phyloP scores from a whole-genome alignment of 2,329 filamentous ascomycete species.

The Ophiocordyceps sinensis region DNA sequence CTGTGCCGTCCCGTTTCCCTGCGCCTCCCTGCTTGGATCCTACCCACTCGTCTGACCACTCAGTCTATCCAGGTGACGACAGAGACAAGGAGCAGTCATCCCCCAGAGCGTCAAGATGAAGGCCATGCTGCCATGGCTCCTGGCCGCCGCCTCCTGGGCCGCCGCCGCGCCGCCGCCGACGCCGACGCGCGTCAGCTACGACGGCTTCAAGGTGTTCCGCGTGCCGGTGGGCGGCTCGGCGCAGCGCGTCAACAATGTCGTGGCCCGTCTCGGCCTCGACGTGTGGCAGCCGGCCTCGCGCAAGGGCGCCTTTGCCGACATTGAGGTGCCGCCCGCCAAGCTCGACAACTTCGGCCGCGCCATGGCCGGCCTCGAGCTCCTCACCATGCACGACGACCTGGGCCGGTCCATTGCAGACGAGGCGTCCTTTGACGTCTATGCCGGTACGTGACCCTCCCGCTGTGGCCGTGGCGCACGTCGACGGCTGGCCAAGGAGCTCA shows the following conservation, averaged over 20 bases:
- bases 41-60: no score
- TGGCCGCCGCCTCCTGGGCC: constrained; percentile 6
- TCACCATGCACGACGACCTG: constrained; percentile 24
- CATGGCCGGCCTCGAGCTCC: constrained; percentile 14
- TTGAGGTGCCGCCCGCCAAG: constrained; percentile 23
- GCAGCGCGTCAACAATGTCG: constrained; percentile 16
- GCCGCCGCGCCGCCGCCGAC: constrained; percentile 1
- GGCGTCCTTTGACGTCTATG: constrained; percentile 13
- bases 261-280: constrained; percentile 18
- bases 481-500: not conserved
- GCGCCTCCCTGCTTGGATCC: no score
- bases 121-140: constrained; percentile 6
- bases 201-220: constrained; percentile 30
- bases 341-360: constrained; percentile 18
- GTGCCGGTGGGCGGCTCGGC: constrained; percentile 20
- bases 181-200: constrained; percentile 18
- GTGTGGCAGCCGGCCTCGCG: constrained; percentile 21
- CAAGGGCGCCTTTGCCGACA: constrained; percentile 21
- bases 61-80: no score
- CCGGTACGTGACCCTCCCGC: constrained; percentile 9
- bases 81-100: no score
- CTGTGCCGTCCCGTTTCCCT: no score
- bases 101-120: constrained; percentile 1
- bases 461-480: no score
- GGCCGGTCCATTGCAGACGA: constrained; percentile 22